Percentiles rank a stretch among this genome's conserved stretches.
Conservation (phyloP, 352 stramenopile genomes). For the Peronospora destructor region DNA sequence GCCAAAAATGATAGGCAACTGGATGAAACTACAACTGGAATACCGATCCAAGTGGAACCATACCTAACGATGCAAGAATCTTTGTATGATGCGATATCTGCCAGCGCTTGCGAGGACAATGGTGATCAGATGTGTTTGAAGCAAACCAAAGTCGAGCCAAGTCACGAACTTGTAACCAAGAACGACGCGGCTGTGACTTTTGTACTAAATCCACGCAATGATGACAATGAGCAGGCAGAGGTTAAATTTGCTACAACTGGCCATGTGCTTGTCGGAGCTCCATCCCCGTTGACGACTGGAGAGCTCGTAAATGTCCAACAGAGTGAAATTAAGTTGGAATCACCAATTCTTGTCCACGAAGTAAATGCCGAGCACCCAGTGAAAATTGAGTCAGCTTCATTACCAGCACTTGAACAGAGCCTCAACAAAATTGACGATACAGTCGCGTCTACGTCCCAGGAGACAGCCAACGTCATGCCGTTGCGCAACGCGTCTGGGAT, state of each 20-base stretch:
- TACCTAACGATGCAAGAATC: neutral
- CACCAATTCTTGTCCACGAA: slow-evolving; percentile 2
- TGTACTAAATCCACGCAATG: neutral
- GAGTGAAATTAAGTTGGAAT: neutral
- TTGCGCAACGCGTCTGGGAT: slow-evolving; percentile 18
- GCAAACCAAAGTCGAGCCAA: neutral
- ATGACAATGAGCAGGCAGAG: neutral
- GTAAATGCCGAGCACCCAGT: slow-evolving; percentile 7
- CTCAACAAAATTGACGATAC: slow-evolving; percentile 1
- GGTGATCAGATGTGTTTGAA: neutral
- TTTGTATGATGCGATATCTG: neutral
- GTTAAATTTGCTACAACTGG: neutral
- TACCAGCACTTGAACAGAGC: neutral
- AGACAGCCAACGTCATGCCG: neutral
- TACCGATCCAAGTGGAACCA: neutral
- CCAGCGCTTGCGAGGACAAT: neutral
- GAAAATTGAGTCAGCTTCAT: slow-evolving; percentile 1
- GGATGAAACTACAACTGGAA: neutral
- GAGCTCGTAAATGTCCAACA: neutral
- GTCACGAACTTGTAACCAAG: neutral
- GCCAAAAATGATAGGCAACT: slow-evolving; percentile 3
- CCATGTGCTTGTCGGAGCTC: neutral
- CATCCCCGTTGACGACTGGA: neutral
- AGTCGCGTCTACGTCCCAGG: neutral
- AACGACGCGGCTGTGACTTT: neutral